Percentiles rank a stretch among this genome's conserved stretches.
Evolutionary conservation across 306 rosid species (phyloP).

Genomic region (Sicyos edulis): DNA sequence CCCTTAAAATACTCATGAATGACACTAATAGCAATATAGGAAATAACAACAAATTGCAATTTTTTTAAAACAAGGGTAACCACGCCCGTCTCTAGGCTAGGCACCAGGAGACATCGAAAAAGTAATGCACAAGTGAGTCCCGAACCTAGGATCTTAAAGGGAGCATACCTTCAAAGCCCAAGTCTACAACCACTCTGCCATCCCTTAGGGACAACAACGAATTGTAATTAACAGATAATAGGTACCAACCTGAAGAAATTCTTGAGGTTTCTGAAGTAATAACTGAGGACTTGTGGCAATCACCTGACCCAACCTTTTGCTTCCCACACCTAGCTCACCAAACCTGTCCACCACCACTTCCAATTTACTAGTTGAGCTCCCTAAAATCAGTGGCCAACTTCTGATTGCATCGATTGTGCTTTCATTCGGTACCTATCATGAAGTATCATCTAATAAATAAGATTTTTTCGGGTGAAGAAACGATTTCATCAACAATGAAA

Average conservation of each 20-base stretch:
- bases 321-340: slow-evolving; percentile 50
- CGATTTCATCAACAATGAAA: no score
- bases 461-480: no score
- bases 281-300: slow-evolving; percentile 74
- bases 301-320: slow-evolving; percentile 57
- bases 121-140: no score
- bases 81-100: no score
- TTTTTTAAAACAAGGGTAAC: no score
- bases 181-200: no score
- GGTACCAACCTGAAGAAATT: slow-evolving; percentile 58
- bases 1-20: not conserved
- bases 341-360: slow-evolving; percentile 57
- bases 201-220: no score
- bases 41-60: not conserved
- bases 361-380: slow-evolving; percentile 67
- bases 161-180: no score
- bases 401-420: slow-evolving; percentile 47
- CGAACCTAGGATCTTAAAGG: no score
- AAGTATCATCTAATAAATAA: slow-evolving; percentile 19
- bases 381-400: slow-evolving; percentile 80
- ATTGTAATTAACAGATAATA: slow-evolving; percentile 11
- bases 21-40: not conserved
- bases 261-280: slow-evolving; percentile 51
- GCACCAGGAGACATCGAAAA: no score
- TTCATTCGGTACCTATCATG: slow-evolving; percentile 51